phyloP scores from a whole-genome alignment of 495 filamentous ascomycete species.

The Xylaria scruposa region DNA sequence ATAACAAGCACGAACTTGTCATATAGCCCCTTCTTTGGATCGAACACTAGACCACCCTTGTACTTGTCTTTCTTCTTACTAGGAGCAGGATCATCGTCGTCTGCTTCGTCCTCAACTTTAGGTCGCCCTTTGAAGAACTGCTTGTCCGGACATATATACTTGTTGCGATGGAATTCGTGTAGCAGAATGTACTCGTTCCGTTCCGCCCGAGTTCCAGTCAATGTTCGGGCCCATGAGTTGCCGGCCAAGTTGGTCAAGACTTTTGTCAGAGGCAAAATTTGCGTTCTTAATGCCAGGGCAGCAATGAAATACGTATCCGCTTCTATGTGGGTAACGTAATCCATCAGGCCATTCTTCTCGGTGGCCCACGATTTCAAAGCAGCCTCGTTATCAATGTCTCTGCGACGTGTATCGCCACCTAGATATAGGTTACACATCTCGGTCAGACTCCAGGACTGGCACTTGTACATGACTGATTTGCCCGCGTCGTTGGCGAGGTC shows the following conservation, averaged over 20 bases:
- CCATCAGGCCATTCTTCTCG: conserved; percentile 84
- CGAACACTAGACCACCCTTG: conserved; percentile 97
- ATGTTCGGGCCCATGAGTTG: conserved; percentile 96
- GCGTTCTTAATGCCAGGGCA: conserved; percentile 82
- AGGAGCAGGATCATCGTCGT: conserved; percentile 70
- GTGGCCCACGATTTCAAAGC: conserved; percentile 88
- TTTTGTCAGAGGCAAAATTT: conserved; percentile 93
- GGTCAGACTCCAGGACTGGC: conserved; percentile 95
- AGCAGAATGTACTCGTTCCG: conserved; percentile 99
- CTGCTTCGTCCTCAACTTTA: conserved; percentile 67
- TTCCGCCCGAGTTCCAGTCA: conserved; percentile 94
- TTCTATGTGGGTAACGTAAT: conserved; percentile 91
- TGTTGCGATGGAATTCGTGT: conserved; percentile 93
- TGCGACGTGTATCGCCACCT: conserved; percentile 65
- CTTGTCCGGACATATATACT: conserved; percentile 98
- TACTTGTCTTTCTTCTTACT: conserved; percentile 99
- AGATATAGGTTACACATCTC: conserved; percentile 96
- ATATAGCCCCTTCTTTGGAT: conserved; percentile 95
- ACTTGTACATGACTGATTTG: conserved; percentile 96
- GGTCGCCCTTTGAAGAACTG: conserved; percentile 70
- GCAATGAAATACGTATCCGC: conserved; percentile 95
- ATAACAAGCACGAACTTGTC: conserved; percentile 97
- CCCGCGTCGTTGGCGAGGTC: conserved; percentile 96
- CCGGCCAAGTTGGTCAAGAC: conserved; percentile 95
- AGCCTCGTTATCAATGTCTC: conserved; percentile 85